Evolutionary conservation across 2,329 filamentous ascomycete species (phyloP).

Genomic region (Annulohypoxylon truncatum): DNA sequence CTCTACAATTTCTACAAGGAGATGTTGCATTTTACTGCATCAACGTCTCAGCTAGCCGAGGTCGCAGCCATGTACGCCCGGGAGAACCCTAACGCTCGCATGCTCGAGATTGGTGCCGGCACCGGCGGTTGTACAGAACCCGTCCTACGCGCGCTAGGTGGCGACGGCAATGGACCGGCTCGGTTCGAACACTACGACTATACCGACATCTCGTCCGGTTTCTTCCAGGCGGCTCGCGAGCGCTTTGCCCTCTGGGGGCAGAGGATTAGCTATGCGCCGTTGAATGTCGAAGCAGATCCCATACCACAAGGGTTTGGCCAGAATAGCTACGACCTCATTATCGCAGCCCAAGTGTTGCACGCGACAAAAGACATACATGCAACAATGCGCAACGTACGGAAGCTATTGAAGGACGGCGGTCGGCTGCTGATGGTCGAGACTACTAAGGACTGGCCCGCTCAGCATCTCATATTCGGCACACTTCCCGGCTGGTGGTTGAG

Average conservation of each 20-base stretch:
- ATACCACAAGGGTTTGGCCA: slow-evolving; percentile 23
- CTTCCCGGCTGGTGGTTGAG: slow-evolving; percentile 37
- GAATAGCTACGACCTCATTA: slow-evolving; percentile 42
- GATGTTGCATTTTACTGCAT: no score
- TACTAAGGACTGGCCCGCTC: slow-evolving; percentile 17
- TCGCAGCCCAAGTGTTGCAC: slow-evolving; percentile 29
- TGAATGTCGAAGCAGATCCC: slow-evolving; percentile 48
- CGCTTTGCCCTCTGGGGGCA: slow-evolving; percentile 29
- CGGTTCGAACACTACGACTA: no score
- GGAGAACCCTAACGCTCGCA: slow-evolving; percentile 24
- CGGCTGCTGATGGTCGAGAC: slow-evolving; percentile 39
- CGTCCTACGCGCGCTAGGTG: no score
- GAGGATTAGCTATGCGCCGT: slow-evolving; percentile 47
- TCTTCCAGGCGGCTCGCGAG: slow-evolving; percentile 16
- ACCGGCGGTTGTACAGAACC: neutral
- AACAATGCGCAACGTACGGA: slow-evolving; percentile 39
- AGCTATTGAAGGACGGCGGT: slow-evolving; percentile 41
- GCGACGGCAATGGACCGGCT: no score
- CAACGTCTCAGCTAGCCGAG: no score
- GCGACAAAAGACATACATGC: slow-evolving; percentile 27
- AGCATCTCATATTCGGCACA: slow-evolving; percentile 30
- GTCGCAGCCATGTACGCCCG: slow-evolving; percentile 22
- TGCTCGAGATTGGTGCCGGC: slow-evolving; percentile 39
- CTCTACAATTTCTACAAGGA: neutral
- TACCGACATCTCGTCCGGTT: slow-evolving; percentile 23